phyloP scores from a whole-genome alignment of 129 eudicot species.

The Lactuca saligna region DNA sequence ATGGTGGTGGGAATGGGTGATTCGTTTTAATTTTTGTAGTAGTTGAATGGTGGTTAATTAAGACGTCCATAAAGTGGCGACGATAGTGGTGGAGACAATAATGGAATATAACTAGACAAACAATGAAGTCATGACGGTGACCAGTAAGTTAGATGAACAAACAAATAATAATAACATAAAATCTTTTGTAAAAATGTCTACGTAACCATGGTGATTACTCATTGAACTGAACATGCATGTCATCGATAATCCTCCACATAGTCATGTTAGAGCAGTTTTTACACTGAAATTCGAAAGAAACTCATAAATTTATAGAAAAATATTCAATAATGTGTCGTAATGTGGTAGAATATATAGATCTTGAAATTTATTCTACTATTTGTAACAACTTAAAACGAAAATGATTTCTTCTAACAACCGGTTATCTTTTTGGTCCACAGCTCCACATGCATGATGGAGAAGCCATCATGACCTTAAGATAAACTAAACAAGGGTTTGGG shows the following conservation, averaged over 20 bases:
- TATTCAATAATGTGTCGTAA: not conserved
- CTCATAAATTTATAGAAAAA: not conserved
- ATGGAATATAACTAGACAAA: not conserved
- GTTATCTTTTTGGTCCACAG: constrained; percentile 7
- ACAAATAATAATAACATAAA: no score
- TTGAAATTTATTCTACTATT: not conserved
- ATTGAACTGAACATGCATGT: no score
- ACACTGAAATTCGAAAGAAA: no score
- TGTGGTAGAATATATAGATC: not conserved
- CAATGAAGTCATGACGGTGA: not conserved
- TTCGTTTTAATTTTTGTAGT: not conserved
- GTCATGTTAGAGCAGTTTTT: no score
- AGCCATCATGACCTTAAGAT: constrained; percentile 16
- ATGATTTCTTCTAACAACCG: constrained; percentile 8
- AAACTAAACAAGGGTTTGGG: constrained; percentile 2
- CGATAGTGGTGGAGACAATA: not conserved
- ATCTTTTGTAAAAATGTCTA: not conserved
- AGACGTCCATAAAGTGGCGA: not conserved
- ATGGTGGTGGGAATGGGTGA: not conserved
- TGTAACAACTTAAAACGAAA: not conserved
- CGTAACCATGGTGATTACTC: not conserved
- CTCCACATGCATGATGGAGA: constrained; percentile 6
- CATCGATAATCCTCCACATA: no score
- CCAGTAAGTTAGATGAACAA: no score
- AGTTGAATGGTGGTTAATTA: not conserved